Evolutionary conservation across 2,329 filamentous ascomycete species (phyloP), one percentile per base, ranked within the genome.

Genomic region (Fusarium proliferatum): DNA sequence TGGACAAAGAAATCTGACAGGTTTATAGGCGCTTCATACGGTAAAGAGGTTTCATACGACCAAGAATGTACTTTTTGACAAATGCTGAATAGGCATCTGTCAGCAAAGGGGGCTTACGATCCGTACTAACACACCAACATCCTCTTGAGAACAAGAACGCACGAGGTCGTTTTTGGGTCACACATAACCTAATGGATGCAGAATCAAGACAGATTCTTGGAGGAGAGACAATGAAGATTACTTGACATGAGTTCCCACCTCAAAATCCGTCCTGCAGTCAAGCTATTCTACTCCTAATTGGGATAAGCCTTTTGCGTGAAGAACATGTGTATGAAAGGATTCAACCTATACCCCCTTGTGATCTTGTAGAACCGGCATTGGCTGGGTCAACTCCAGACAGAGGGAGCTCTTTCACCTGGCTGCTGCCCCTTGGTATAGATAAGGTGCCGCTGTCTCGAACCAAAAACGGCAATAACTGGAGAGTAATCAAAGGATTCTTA

Each of bases 271-370:
- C 42, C 30, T 68, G 62, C 53, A 43, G 38, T 36, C 36, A 33
- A 30, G 23, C 39, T 64, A 48, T 71, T 72, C 59, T 72, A 72
- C 71, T 71, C 71, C 71, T 39, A 61, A 69, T 56, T 23, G 41
- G 51, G 65, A 53, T 11, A 69, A 53, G 45, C 36, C 41, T 30
- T 41, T 43, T 21, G 49, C 26, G 23, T 41, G 28, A 59, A 52
- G 39, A 38, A 38, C n/a, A 34, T 39, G n/a, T 51, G 49, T 15
- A 33, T 39, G 13, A 16, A 33, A 33, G 15, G 10, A 15, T 42
- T 33, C 51, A 64, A 38, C 36, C 28, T 67, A 66, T 55, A 42
- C n/a, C 17, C 13, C 56, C 9, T 28, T 38, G 41, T 17, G n/a
- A 16, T 10, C 36, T 33, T 58, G 33, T 28, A 21, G 19, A 26